These are phyloP conservation scores for Phytophthora sansomeana DNA, from an alignment of 352 stramenopile species.

Conservation along the genomic window DNA sequence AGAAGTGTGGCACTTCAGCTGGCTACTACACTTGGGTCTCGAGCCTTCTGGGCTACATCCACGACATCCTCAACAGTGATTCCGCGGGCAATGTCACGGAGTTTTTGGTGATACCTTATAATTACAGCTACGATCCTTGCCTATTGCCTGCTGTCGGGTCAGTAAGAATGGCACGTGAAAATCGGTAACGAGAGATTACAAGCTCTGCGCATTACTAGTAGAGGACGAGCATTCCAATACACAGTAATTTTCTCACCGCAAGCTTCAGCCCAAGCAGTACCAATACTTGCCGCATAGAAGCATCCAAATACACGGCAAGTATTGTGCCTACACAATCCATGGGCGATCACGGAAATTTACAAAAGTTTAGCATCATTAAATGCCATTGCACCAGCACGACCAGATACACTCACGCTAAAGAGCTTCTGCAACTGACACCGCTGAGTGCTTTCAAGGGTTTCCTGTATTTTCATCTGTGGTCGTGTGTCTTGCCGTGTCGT, in stretches of 20 bases:
- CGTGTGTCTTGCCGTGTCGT: neutral
- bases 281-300: no score
- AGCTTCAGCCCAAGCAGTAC: no score
- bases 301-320: no score
- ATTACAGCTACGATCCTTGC: neutral
- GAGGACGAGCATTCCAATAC: no score
- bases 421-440: neutral
- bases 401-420: constrained; percentile 3
- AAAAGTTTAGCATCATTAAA: no score
- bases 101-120: neutral
- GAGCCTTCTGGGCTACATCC: neutral
- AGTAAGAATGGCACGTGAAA: no score
- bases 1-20: neutral
- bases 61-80: constrained; percentile 1
- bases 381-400: no score
- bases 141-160: neutral
- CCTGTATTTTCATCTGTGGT: constrained; percentile 26
- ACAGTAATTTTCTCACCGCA: no score
- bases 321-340: no score
- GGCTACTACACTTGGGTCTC: neutral
- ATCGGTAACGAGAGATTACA: no score
- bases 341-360: no score
- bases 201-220: no score
- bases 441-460: constrained; percentile 15
- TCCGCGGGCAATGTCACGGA: neutral